Percentiles rank a stretch among this genome's conserved stretches.
phyloP scores from a whole-genome alignment of 371 early-diverging fungal species.

The Lichtheimia ramosa region DNA sequence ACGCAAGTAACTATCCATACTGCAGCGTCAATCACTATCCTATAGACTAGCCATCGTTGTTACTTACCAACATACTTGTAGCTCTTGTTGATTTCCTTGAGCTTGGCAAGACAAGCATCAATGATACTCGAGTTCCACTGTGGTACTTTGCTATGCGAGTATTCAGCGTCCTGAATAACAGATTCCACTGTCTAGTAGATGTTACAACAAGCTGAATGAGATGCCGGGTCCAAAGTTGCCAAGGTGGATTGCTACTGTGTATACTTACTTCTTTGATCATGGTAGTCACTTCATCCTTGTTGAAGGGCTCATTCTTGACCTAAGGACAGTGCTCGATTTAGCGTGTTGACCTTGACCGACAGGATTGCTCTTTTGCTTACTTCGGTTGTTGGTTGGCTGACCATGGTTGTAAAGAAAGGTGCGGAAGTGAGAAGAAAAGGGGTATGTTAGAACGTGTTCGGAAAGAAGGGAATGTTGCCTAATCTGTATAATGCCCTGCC shows the following conservation, averaged over 20 bases:
- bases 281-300: conserved; percentile 14
- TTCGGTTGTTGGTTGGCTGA: background rate
- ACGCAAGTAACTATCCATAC: conserved; percentile 59
- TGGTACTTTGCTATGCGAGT: conserved; percentile 68
- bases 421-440: background rate
- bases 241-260: background rate
- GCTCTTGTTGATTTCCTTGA: conserved; percentile 63
- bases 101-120: conserved; percentile 62
- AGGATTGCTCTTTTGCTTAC: background rate
- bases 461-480: background rate
- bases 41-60: background rate
- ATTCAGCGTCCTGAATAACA: conserved; percentile 63
- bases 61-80: conserved; percentile 74
- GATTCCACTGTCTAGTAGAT: conserved; percentile 56
- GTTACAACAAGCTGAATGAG: background rate
- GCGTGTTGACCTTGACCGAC: background rate
- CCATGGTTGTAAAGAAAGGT: background rate
- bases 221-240: background rate
- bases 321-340: background rate
- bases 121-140: conserved; percentile 71
- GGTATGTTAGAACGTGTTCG: background rate
- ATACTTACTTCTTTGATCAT: conserved; percentile 20
- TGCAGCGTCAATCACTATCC: background rate
- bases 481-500: background rate
- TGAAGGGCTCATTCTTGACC: conserved; percentile 12